A percentile compares a stretch with the other conserved stretches of the same genome.
Evolutionary conservation across 495 filamentous ascomycete genomes (phyloP).

Genomic region (Rhypophila decipiens): DNA sequence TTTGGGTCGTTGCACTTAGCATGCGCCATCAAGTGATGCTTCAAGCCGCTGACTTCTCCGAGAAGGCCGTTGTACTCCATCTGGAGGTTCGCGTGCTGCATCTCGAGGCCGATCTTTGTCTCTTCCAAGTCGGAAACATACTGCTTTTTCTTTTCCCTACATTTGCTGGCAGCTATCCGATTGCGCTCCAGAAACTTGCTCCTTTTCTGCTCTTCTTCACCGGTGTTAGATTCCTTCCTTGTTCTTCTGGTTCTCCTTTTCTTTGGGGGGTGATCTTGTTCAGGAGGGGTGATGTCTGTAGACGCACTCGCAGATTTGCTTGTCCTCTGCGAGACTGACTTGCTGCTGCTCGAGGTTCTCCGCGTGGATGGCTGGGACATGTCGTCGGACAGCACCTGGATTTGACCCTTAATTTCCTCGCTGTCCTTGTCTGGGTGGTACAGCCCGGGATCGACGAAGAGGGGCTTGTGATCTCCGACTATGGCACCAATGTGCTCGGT

Average conservation of each 20-base stretch:
- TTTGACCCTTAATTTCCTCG: constrained; percentile 15
- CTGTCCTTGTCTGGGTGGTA: constrained; percentile 13
- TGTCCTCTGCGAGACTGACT: constrained; percentile 15
- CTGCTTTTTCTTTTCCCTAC: constrained; percentile 80
- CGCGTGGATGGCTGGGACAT: constrained; percentile 16
- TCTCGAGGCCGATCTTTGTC: constrained; percentile 33
- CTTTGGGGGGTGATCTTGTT: constrained; percentile 11
- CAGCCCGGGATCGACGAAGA: constrained; percentile 22
- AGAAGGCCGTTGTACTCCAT: constrained; percentile 33
- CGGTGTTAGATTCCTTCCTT: constrained; percentile 7
- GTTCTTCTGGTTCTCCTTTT: constrained; percentile 13
- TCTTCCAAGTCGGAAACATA: constrained; percentile 57
- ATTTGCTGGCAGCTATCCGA: constrained; percentile 78
- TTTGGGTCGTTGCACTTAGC: constrained; percentile 51
- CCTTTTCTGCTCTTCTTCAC: constrained; percentile 25
- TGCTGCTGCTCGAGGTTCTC: constrained; percentile 19
- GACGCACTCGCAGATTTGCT: constrained; percentile 14
- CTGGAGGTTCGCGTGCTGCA: constrained; percentile 26
- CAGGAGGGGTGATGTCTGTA: constrained; percentile 20
- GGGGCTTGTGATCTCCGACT: constrained; percentile 6
- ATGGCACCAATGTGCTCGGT: constrained; percentile 13
- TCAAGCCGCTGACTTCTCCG: constrained; percentile 46
- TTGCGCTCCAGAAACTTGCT: constrained; percentile 68
- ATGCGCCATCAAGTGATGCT: constrained; percentile 54
- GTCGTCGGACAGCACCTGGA: constrained; percentile 11